Conservation (phyloP, 352 stramenopile genomes). For the Pythium sukuiense region DNA sequence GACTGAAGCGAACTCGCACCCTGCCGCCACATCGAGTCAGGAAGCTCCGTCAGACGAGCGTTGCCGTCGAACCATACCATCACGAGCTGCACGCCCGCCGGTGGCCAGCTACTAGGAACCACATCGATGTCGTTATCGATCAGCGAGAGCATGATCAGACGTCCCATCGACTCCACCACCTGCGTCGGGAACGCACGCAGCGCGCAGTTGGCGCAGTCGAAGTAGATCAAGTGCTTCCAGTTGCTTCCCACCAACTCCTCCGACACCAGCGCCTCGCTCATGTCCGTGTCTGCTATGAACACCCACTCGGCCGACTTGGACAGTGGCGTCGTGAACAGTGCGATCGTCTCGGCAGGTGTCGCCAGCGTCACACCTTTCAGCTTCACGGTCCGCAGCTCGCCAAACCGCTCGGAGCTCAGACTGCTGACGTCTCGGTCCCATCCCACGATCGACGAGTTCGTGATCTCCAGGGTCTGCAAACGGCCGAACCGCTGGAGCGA, state of each 20-base stretch:
- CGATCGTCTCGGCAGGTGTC: background rate
- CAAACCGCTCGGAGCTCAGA: background rate
- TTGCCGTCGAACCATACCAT: constrained; percentile 20
- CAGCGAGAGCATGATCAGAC: constrained; percentile 7
- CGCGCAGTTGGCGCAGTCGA: constrained; percentile 8
- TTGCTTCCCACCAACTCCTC: background rate
- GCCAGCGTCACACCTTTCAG: constrained; percentile 4
- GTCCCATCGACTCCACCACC: constrained; percentile 2
- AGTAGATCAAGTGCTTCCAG: constrained; percentile 19
- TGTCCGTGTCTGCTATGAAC: constrained; percentile 8
- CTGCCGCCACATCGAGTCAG: background rate
- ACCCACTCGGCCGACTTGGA: constrained; percentile 13
- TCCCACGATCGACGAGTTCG: constrained; percentile 4
- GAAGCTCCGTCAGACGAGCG: background rate
- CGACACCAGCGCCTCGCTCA: constrained; percentile 1
- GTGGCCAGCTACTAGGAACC: constrained; percentile 1
- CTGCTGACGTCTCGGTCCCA: background rate
- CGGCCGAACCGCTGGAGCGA: background rate
- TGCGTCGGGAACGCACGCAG: background rate
- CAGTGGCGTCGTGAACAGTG: constrained; percentile 4
- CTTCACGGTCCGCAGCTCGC: constrained; percentile 13
- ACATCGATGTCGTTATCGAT: constrained; percentile 4
- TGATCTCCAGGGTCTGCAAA: constrained; percentile 12
- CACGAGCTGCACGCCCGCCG: background rate
- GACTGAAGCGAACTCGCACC: background rate